phyloP scores from a whole-genome alignment of 1,284 basidiomycete species.

The Hymenochaete sp. region DNA sequence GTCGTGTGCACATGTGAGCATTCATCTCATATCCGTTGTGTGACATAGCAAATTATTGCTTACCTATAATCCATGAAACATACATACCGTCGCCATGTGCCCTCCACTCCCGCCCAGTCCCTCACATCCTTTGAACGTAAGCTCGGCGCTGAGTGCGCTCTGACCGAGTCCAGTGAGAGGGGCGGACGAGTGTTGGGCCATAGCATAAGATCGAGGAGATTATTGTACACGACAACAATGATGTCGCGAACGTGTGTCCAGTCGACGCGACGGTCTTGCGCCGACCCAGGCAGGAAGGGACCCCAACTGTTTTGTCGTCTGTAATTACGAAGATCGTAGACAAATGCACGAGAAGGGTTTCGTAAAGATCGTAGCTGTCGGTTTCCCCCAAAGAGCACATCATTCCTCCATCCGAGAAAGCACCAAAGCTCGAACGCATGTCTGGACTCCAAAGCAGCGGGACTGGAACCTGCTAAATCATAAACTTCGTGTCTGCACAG shows the following conservation, averaged over 20 bases:
- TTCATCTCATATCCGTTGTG: too few species aligned
- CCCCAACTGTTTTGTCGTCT: constrained; percentile 42
- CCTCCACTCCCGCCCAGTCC: constrained; percentile 67
- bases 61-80: constrained; percentile 72
- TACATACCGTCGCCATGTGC: constrained; percentile 59
- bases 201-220: constrained; percentile 40
- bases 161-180: constrained; percentile 38
- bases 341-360: constrained; percentile 41
- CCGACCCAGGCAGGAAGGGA: constrained; percentile 33
- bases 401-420: constrained; percentile 15
- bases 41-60: too few species aligned
- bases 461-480: constrained; percentile 22
- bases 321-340: constrained; percentile 60
- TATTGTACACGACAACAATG: constrained; percentile 48
- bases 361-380: constrained; percentile 26
- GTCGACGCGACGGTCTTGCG: constrained; percentile 31
- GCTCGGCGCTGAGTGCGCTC: constrained; percentile 45
- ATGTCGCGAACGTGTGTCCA: constrained; percentile 56
- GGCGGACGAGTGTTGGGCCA: constrained; percentile 37
- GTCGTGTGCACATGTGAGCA: too few species aligned
- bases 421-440: constrained; percentile 11
- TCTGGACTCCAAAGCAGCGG: not conserved
- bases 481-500: constrained; percentile 18
- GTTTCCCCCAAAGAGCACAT: not conserved
- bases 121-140: constrained; percentile 24